Conservation (phyloP, 108 stramenopile species). For the Poteriospumella lacustris region DNA sequence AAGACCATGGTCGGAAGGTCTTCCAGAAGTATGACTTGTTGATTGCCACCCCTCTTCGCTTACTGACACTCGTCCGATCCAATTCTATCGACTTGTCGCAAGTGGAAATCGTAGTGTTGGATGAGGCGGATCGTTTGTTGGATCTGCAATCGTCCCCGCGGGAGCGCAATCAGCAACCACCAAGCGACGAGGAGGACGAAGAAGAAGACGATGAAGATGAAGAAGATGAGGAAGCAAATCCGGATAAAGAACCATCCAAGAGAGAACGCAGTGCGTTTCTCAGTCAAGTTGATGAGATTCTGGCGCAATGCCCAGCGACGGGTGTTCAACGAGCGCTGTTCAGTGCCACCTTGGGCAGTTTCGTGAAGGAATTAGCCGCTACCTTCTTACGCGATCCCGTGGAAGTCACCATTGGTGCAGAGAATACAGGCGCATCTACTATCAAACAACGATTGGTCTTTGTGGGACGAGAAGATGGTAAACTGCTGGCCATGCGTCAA, state of each 20-base stretch:
- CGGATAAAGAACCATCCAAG: background rate
- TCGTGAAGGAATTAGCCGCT: constrained; percentile 73
- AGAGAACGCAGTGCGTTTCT: constrained; percentile 53
- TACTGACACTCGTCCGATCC: constrained; percentile 34
- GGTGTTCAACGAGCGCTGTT: constrained; percentile 81
- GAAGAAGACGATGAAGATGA: constrained; percentile 11
- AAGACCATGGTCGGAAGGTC: constrained; percentile 20
- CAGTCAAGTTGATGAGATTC: constrained; percentile 85
- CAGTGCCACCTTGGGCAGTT: constrained; percentile 84
- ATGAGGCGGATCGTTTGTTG: constrained; percentile 52
- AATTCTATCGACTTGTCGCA: constrained; percentile 30
- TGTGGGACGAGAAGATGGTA: constrained; percentile 94
- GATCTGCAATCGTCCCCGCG: constrained; percentile 17
- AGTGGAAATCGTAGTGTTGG: constrained; percentile 42
- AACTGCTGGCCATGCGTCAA: constrained; percentile 76
- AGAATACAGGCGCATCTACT: constrained; percentile 54
- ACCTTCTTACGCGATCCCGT: constrained; percentile 83
- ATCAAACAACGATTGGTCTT: constrained; percentile 72
- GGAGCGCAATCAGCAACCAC: background rate
- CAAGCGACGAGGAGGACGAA: background rate
- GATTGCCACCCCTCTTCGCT: constrained; percentile 50
- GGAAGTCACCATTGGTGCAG: constrained; percentile 66
- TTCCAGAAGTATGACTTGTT: constrained; percentile 40
- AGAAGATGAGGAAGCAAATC: constrained; percentile 33
- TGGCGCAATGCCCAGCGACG: constrained; percentile 59